These are phyloP conservation scores for Nemania diffusa DNA, from an alignment of 2,329 filamentous ascomycete genomes.

Conservation along the genomic window DNA sequence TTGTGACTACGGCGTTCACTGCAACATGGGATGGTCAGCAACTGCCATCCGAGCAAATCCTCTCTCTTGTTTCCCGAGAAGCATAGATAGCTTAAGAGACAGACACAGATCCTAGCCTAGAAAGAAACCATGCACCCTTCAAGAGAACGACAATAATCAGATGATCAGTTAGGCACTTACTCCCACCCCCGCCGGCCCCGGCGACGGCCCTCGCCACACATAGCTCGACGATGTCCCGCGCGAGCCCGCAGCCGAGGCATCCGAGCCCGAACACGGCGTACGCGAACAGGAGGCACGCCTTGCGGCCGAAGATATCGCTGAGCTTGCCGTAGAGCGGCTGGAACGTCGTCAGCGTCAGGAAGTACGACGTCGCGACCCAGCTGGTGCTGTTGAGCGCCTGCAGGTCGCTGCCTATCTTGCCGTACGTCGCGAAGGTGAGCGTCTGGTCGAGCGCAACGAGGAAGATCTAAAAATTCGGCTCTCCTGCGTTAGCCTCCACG, in stretches of 20 bases:
- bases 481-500: background rate
- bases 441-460: conserved; percentile 80
- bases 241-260: conserved; percentile 58
- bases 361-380: conserved; percentile 48
- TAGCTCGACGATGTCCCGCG: conserved; percentile 54
- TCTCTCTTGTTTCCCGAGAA: too few species aligned
- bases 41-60: too few species aligned
- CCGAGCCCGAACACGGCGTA: conserved; percentile 61
- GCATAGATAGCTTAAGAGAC: too few species aligned
- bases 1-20: conserved; percentile 55
- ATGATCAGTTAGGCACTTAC: too few species aligned
- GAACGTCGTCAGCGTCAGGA: conserved; percentile 53
- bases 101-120: background rate
- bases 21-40: too few species aligned
- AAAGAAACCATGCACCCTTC: background rate
- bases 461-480: conserved; percentile 65
- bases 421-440: conserved; percentile 80
- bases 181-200: conserved; percentile 56
- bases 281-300: conserved; percentile 52
- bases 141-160: too few species aligned
- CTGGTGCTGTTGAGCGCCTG: conserved; percentile 78
- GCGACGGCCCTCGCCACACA: conserved; percentile 49
- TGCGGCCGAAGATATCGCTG: conserved; percentile 60
- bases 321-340: conserved; percentile 61
- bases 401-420: conserved; percentile 79